Conservation (phyloP, 768 basidiomycete species). For the Lactarius tabidus region DNA sequence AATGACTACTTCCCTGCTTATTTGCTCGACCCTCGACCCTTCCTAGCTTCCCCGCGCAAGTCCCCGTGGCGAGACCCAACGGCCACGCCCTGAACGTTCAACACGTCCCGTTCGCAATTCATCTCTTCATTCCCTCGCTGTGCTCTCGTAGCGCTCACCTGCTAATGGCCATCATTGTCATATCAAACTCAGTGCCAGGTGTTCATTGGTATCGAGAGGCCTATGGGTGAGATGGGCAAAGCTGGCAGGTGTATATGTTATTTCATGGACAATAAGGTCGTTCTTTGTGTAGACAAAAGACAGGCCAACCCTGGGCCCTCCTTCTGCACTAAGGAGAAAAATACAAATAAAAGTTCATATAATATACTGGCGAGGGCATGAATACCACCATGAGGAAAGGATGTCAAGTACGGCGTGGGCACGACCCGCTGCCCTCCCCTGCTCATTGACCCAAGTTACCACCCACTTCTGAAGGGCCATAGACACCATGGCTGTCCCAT, state of each 20-base stretch:
- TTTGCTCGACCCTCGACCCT: too few species aligned
- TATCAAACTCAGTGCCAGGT: background rate
- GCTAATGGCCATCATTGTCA: background rate
- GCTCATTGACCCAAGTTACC: background rate
- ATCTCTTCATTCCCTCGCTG: background rate
- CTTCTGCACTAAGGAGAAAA: background rate
- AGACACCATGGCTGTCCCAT: background rate
- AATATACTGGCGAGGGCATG: background rate
- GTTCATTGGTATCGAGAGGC: background rate
- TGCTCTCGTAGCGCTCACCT: background rate
- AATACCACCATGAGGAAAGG: background rate
- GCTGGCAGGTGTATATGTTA: background rate
- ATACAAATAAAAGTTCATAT: background rate
- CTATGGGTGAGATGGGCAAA: background rate
- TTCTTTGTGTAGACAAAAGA: too few species aligned
- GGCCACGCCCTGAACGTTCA: too few species aligned
- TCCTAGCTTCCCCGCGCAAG: too few species aligned
- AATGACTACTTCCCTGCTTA: too few species aligned
- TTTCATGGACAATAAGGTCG: background rate
- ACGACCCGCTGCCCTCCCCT: background rate
- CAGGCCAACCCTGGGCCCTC: too few species aligned
- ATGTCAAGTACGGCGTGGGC: background rate
- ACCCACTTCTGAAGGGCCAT: background rate
- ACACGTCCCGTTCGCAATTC: background rate
- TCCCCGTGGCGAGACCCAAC: too few species aligned